These are phyloP conservation scores for Orbilia oligospora DNA, from an alignment of 2,329 filamentous ascomycete genomes.

Conservation along the genomic window DNA sequence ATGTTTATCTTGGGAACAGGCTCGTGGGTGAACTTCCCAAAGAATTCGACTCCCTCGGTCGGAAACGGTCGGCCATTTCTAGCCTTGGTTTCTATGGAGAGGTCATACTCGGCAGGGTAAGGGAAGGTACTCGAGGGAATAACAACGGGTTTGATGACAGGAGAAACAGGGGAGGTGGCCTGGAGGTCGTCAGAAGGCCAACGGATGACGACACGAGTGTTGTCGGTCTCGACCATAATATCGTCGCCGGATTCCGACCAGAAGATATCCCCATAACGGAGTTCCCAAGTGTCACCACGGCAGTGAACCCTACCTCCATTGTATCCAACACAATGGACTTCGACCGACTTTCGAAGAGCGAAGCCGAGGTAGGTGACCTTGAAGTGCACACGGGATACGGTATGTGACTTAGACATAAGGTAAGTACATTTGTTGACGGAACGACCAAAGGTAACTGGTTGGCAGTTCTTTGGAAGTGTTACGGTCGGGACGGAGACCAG, in stretches of 20 bases:
- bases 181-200: slow-evolving; percentile 76
- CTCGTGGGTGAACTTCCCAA: slow-evolving; percentile 25
- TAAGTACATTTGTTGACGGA: slow-evolving; percentile 97
- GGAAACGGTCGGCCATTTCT: slow-evolving; percentile 33
- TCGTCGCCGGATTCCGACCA: slow-evolving; percentile 88
- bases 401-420: slow-evolving; percentile 90
- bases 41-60: slow-evolving; percentile 53
- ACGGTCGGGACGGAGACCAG: slow-evolving; percentile 86
- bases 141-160: slow-evolving; percentile 33
- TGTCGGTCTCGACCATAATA: slow-evolving; percentile 95
- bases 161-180: slow-evolving; percentile 40
- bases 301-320: slow-evolving; percentile 95
- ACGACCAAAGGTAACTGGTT: slow-evolving; percentile 86
- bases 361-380: slow-evolving; percentile 84
- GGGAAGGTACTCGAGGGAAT: slow-evolving; percentile 36
- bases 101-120: slow-evolving; percentile 43
- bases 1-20: slow-evolving; percentile 34
- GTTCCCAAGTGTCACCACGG: slow-evolving; percentile 86
- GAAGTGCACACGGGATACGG: slow-evolving; percentile 94
- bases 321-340: slow-evolving; percentile 94
- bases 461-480: slow-evolving; percentile 84
- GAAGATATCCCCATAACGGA: slow-evolving; percentile 90
- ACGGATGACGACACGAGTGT: slow-evolving; percentile 87
- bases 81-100: slow-evolving; percentile 19
- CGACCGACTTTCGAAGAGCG: slow-evolving; percentile 79